Base-by-base conservation (phyloP, 202 grass and related monocot genomes). In the Setaria italica region DNA sequence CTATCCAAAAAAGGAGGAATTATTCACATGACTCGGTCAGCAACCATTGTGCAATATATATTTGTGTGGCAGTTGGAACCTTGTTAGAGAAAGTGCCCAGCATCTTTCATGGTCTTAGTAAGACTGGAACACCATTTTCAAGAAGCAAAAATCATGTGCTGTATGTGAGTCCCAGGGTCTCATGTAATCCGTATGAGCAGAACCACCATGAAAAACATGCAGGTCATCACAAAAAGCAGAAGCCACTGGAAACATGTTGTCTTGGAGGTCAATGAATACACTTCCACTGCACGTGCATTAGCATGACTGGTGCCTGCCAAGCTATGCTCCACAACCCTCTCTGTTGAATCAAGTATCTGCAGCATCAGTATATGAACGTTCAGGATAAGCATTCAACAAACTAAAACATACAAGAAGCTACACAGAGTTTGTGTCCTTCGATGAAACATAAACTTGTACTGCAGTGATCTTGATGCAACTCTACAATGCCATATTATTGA, bases 121-220 rank as follows among this genome's bases (percentile, higher is more conserved):
- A 12, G 37, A 42, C 9, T 45, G 2, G 66, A 69, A 69, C 4
- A 20, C 7, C 25, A 42, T 67, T 9, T 77, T 42, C 39, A 58
- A 75, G 20, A 25, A 34, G 37, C 35, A 37, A 76, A 60, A 37
- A 21, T 74, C 17, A 54, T 78, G 11, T 29, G 11, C 20, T 21
- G 9, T 46, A 20, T 30, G 62, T 77, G 73, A 77, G 29, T n/a
- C 8, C 13, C 7, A 3, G 4, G 32, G 9, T 60, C 7, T 88
- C 54, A 90, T 39, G 90, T 95, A 4, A 88, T 45, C 32, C 88
- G 82, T 54, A 95, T 88, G 54, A 90, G 90, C 74, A 92, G 80
- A 79, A 95, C 65, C 32, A 95, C 90, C 93, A 90, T 89, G 80
- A 90, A 11, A 77, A 95, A 90, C 33, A 92, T 69, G 39, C 85